A percentile compares a stretch with the other conserved stretches of the same genome.
These are phyloP conservation scores for Hymenoscyphus fraxineus DNA, from an alignment of 2,329 filamentous ascomycete species.

Conservation along the genomic window DNA sequence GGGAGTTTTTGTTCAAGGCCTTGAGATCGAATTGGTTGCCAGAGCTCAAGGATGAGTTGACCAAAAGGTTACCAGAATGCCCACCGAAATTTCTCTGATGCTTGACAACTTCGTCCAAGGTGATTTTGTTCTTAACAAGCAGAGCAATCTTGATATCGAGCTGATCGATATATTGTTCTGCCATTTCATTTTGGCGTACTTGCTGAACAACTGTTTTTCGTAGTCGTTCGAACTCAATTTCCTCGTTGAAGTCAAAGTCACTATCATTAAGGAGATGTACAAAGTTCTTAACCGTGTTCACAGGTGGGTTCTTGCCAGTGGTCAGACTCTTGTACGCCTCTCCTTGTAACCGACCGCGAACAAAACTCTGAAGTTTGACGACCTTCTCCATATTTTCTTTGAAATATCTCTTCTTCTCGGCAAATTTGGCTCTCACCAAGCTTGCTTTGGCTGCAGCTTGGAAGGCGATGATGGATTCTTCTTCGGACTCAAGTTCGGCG, in stretches of 20 bases:
- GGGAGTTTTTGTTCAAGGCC: slow-evolving; percentile 92
- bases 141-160: slow-evolving; percentile 98
- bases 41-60: slow-evolving; percentile 83
- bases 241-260: slow-evolving; percentile 98
- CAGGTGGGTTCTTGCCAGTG: slow-evolving; percentile 91
- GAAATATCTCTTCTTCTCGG: slow-evolving; percentile 83
- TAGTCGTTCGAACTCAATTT: slow-evolving; percentile 92
- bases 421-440: slow-evolving; percentile 70
- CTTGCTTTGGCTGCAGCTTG: slow-evolving; percentile 72
- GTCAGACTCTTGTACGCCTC: slow-evolving; percentile 98
- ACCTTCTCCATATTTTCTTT: slow-evolving; percentile 98
- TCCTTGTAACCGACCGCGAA: slow-evolving; percentile 90
- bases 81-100: slow-evolving; percentile 96
- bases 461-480: slow-evolving; percentile 69
- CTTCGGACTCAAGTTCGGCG: slow-evolving; percentile 74
- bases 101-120: slow-evolving; percentile 92
- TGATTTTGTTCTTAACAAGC: slow-evolving; percentile 99
- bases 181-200: slow-evolving; percentile 92
- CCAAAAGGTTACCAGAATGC: slow-evolving; percentile 77
- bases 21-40: slow-evolving; percentile 94
- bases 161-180: slow-evolving; percentile 97
- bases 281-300: slow-evolving; percentile 96
- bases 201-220: slow-evolving; percentile 96
- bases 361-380: slow-evolving; percentile 96
- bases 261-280: slow-evolving; percentile 97